phyloP scores from a whole-genome alignment of 208 protist species.

The Leishmania guyanensis region DNA sequence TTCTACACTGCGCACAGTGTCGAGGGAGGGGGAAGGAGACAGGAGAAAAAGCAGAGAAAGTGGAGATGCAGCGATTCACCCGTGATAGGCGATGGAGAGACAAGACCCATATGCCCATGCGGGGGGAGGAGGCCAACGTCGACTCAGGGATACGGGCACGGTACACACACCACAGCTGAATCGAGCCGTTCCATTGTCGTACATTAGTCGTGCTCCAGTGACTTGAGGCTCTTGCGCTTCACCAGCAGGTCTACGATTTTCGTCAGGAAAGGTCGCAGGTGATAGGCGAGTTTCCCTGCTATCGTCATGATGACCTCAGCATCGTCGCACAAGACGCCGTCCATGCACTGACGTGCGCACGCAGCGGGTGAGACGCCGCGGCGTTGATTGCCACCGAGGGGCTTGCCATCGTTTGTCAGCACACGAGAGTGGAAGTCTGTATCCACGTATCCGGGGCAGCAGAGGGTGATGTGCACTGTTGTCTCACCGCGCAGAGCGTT shows the following conservation, averaged over 20 bases:
- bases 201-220: slow-evolving; percentile 42
- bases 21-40: neutral
- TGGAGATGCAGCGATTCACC: neutral
- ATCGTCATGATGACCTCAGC: slow-evolving; percentile 78
- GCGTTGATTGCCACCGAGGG: slow-evolving; percentile 42
- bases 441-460: slow-evolving; percentile 86
- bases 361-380: slow-evolving; percentile 57
- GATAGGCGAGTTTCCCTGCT: slow-evolving; percentile 70
- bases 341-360: slow-evolving; percentile 61
- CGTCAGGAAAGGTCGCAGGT: slow-evolving; percentile 72
- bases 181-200: neutral
- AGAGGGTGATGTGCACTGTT: slow-evolving; percentile 69
- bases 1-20: neutral
- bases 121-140: neutral
- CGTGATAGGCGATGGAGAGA: neutral
- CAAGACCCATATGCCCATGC: neutral
- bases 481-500: slow-evolving; percentile 85
- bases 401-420: slow-evolving; percentile 39
- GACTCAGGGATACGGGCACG: neutral
- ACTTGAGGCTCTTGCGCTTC: slow-evolving; percentile 75
- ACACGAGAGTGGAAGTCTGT: slow-evolving; percentile 82
- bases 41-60: neutral
- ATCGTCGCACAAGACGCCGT: slow-evolving; percentile 58
- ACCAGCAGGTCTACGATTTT: slow-evolving; percentile 64
- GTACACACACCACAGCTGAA: neutral